Percentiles rank a stretch among this genome's conserved stretches.
phyloP scores from a whole-genome alignment of 352 stramenopile species.

The Phytophthora constricta region DNA sequence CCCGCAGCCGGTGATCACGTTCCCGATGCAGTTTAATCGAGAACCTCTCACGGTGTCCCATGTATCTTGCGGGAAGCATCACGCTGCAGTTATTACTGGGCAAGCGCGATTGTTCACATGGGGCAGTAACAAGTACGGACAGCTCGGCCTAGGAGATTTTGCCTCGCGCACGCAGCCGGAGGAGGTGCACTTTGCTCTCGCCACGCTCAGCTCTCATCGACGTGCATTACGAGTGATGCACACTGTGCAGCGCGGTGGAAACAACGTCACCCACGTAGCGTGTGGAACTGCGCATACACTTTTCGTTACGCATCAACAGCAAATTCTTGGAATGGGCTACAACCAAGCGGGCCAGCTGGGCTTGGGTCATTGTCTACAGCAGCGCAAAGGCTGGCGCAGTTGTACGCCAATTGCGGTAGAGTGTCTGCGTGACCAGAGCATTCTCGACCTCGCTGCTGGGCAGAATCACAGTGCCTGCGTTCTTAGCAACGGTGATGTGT shows the following conservation, averaged over 20 bases:
- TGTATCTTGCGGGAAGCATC: conserved; percentile 77
- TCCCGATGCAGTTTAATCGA: conserved; percentile 43
- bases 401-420: conserved; percentile 63
- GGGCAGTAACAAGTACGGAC: conserved; percentile 78
- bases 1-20: conserved; percentile 42
- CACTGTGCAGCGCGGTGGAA: conserved; percentile 51
- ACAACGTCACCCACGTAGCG: conserved; percentile 71
- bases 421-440: conserved; percentile 55
- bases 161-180: conserved; percentile 44
- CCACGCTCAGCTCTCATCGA: conserved; percentile 52
- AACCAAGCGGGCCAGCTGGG: conserved; percentile 82
- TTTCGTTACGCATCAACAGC: conserved; percentile 79
- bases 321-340: conserved; percentile 79
- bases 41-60: conserved; percentile 52
- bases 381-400: conserved; percentile 72
- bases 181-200: conserved; percentile 62
- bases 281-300: conserved; percentile 77
- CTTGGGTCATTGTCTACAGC: conserved; percentile 65
- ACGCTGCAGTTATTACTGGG: conserved; percentile 65
- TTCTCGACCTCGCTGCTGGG: conserved; percentile 72
- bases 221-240: conserved; percentile 66
- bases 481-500: conserved; percentile 77
- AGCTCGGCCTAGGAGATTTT: conserved; percentile 71
- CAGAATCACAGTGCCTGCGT: conserved; percentile 80
- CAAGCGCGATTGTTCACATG: conserved; percentile 75